Percentiles rank a stretch among this genome's conserved stretches.
Conservation (phyloP, 345 rosid species). For the Reutealis trisperma region DNA sequence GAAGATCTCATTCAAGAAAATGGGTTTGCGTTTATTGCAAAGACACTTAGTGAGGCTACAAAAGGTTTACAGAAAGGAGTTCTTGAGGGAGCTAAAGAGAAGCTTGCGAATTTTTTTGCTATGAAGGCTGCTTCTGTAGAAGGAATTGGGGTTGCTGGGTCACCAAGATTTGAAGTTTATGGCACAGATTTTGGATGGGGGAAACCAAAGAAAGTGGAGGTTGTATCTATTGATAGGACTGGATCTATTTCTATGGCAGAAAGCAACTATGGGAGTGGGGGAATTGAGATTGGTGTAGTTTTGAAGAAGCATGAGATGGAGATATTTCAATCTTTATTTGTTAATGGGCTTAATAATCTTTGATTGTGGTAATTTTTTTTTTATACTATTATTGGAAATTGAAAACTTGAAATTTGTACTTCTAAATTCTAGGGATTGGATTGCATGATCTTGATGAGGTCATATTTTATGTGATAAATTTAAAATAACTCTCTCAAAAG, state of each 20-base stretch:
- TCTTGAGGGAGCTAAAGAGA: not conserved
- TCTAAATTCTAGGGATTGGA: too few relatives aligned
- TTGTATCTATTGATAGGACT: not conserved
- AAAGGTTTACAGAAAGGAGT: not conserved
- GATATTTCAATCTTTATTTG: not conserved
- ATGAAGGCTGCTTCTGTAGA: not conserved
- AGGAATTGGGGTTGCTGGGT: not conserved
- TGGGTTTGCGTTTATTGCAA: slow-evolving; percentile 5
- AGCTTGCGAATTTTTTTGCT: not conserved
- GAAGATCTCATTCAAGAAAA: not conserved
- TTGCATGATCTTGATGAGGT: too few relatives aligned
- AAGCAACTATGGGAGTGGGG: slow-evolving; percentile 30
- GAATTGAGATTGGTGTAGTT: slow-evolving; percentile 36
- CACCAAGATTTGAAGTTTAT: not conserved
- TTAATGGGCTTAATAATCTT: not conserved
- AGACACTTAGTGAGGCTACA: not conserved
- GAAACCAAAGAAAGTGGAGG: not conserved
- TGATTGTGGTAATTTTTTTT: too few relatives aligned
- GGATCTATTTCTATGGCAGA: slow-evolving; percentile 14
- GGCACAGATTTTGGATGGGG: not conserved
- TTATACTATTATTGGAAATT: too few relatives aligned
- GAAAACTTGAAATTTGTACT: too few relatives aligned
- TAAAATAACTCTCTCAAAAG: too few relatives aligned
- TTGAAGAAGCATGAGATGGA: not conserved
- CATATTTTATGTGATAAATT: too few relatives aligned